A percentile compares a stretch with the other conserved stretches of the same genome.
phyloP scores from a whole-genome alignment of 768 basidiomycete species.

The Lactarius psammicola region DNA sequence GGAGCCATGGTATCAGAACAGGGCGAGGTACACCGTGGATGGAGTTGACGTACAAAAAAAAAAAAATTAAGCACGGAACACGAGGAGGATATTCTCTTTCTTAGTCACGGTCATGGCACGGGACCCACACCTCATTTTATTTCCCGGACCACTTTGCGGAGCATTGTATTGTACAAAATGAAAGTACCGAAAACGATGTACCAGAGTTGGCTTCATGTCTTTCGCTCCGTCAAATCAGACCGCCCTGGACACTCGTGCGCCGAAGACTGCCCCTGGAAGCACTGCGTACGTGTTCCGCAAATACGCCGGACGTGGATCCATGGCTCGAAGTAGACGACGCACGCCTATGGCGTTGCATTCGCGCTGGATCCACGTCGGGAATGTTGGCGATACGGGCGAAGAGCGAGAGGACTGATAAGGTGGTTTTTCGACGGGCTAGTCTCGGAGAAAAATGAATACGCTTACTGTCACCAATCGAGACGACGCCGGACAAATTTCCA shows the following conservation, averaged over 20 bases:
- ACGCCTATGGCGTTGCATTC: slow-evolving; percentile 76
- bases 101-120: too few relatives aligned
- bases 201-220: too few relatives aligned
- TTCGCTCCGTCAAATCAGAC: neutral
- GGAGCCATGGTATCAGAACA: slow-evolving; percentile 12
- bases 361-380: slow-evolving; percentile 70
- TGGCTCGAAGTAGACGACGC: slow-evolving; percentile 63
- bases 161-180: slow-evolving; percentile 11
- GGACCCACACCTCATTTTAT: neutral
- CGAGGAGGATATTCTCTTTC: neutral
- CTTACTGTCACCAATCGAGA: slow-evolving; percentile 77
- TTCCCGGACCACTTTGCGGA: too few relatives aligned
- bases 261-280: slow-evolving; percentile 23
- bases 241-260: slow-evolving; percentile 1
- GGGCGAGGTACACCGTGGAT: too few relatives aligned
- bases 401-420: slow-evolving; percentile 61
- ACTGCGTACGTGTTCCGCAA: slow-evolving; percentile 19
- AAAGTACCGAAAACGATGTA: neutral
- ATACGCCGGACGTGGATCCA: slow-evolving; percentile 24
- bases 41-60: neutral
- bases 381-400: slow-evolving; percentile 77
- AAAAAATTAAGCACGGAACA: too few relatives aligned
- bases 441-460: slow-evolving; percentile 29
- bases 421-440: slow-evolving; percentile 1
- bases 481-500: slow-evolving; percentile 66